A percentile compares a stretch with the other conserved stretches of the same genome.
Evolutionary conservation across 2,329 filamentous ascomycete species (phyloP).

Genomic region (Trichophyton equinum): DNA sequence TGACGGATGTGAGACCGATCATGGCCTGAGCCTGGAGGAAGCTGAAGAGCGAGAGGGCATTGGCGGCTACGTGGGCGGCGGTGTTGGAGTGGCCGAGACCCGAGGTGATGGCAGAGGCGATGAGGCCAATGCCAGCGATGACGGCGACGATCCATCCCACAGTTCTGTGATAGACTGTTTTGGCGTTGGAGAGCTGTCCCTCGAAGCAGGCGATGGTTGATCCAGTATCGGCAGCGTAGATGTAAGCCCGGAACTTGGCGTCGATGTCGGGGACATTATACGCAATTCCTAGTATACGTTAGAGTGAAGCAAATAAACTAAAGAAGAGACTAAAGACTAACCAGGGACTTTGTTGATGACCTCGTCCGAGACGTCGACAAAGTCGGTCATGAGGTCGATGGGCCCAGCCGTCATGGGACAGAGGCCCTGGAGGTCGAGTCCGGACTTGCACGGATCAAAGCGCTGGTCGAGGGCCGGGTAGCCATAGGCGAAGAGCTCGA

Average conservation of each 20-base stretch:
- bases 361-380: conserved; percentile 42
- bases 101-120: conserved; percentile 77
- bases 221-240: conserved; percentile 56
- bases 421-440: conserved; percentile 54
- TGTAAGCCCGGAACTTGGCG: conserved; percentile 66
- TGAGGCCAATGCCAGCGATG: conserved; percentile 70
- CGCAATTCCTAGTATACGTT: conserved; percentile 48
- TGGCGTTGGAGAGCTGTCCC: conserved; percentile 75
- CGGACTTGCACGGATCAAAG: conserved; percentile 59
- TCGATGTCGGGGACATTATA: conserved; percentile 88
- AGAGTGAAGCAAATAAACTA: neutral
- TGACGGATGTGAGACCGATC: conserved; percentile 69
- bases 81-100: conserved; percentile 87
- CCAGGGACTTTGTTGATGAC: conserved; percentile 57
- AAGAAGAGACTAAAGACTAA: conserved; percentile 21
- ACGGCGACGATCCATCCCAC: conserved; percentile 85
- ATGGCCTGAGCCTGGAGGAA: conserved; percentile 94
- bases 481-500: conserved; percentile 71
- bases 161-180: conserved; percentile 77
- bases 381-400: conserved; percentile 58
- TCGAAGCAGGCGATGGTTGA: conserved; percentile 72
- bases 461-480: conserved; percentile 55
- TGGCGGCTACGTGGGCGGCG: conserved; percentile 84
- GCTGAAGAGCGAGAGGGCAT: conserved; percentile 82
- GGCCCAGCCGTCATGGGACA: conserved; percentile 85